Percentiles rank a stretch among this genome's conserved stretches.
These are phyloP conservation scores for Dioscorea zingiberensis DNA, from an alignment of 106 monocot genomes.

Conservation along the genomic window DNA sequence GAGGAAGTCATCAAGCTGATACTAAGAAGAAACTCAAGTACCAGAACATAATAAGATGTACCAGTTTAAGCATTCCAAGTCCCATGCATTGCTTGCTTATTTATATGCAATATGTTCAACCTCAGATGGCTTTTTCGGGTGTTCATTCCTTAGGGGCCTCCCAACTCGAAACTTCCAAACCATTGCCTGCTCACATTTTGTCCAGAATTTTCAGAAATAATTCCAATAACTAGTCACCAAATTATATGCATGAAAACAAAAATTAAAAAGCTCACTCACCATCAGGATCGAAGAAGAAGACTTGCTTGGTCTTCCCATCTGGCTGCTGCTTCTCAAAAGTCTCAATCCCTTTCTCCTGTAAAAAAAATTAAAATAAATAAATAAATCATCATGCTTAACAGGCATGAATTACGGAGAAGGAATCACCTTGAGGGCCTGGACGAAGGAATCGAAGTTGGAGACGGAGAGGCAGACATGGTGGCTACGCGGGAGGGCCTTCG, in stretches of 20 bases:
- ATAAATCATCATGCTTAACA: too few species aligned
- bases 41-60: too few species aligned
- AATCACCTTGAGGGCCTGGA: conserved; percentile 42
- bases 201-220: not conserved
- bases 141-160: not conserved
- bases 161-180: conserved; percentile 3
- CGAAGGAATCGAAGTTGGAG: conserved; percentile 56
- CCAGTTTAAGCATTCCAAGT: too few species aligned
- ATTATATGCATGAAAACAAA: not conserved
- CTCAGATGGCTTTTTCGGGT: not conserved
- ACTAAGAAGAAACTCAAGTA: too few species aligned
- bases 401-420: too few species aligned
- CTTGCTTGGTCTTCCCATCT: conserved; percentile 74
- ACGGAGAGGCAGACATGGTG: conserved; percentile 74
- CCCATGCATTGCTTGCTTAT: too few species aligned
- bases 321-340: conserved; percentile 64
- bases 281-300: conserved; percentile 96
- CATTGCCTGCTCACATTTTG: not conserved
- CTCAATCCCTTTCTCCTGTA: conserved; percentile 50
- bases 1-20: too few species aligned
- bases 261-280: conserved; percentile 22
- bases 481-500: conserved; percentile 41
- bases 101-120: not conserved
- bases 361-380: not conserved
- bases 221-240: not conserved